Evolutionary conservation across 1,284 basidiomycete genomes (phyloP).

Genomic region (Sanghuangporus sanghuang): DNA sequence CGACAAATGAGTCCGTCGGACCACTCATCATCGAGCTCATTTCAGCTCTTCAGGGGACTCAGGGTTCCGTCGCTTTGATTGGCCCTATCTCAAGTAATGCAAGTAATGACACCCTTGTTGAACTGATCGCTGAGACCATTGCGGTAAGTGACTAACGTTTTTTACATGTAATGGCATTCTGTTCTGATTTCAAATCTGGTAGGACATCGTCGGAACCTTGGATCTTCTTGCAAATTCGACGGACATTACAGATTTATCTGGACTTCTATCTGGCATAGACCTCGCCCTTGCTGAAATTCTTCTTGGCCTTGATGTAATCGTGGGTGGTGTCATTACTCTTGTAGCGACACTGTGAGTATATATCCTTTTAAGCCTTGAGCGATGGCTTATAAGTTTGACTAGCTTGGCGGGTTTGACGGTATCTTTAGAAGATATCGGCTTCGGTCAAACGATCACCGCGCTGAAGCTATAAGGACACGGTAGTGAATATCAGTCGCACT

Average conservation of each 20-base stretch:
- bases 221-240: background rate
- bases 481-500: background rate
- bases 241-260: conserved; percentile 8
- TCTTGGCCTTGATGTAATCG: conserved; percentile 15
- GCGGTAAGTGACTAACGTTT: background rate
- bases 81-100: background rate
- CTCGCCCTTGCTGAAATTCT: conserved; percentile 17
- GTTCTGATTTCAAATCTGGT: background rate
- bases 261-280: conserved; percentile 17
- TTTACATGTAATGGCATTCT: background rate
- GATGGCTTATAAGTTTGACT: background rate
- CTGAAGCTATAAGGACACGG: background rate
- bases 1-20: conserved; percentile 1
- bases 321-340: conserved; percentile 17
- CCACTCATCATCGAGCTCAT: conserved; percentile 16
- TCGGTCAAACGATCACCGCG: background rate
- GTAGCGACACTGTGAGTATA: conserved; percentile 12
- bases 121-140: conserved; percentile 12
- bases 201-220: conserved; percentile 9
- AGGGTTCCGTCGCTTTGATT: conserved; percentile 6
- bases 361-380: background rate
- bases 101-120: conserved; percentile 13
- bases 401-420: background rate
- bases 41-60: conserved; percentile 13
- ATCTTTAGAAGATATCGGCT: background rate